phyloP scores from a whole-genome alignment of 2,329 filamentous ascomycete species.

The Pseudogymnoascus sp. region DNA sequence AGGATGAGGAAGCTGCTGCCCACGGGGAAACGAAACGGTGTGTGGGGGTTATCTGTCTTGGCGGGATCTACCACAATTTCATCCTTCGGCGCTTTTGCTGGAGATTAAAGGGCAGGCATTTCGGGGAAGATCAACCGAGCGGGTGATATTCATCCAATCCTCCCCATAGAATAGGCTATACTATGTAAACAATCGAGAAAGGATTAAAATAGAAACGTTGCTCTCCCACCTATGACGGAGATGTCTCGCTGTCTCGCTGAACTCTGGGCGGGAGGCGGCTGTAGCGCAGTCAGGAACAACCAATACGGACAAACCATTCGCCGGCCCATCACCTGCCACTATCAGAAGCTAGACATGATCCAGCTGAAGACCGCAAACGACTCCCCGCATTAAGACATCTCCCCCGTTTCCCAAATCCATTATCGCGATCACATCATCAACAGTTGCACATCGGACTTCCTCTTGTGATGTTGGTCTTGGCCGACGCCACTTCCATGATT shows the following conservation, averaged over 20 bases:
- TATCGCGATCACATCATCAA: slow-evolving; percentile 1
- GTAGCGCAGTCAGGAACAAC: not conserved
- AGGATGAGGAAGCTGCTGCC: not conserved
- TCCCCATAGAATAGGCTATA: not conserved
- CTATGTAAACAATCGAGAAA: not conserved
- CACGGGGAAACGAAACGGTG: not conserved
- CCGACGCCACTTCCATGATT: not conserved
- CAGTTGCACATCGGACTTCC: not conserved
- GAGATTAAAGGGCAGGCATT: not conserved
- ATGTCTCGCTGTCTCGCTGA: not conserved
- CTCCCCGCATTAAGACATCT: not conserved
- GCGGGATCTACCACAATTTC: not conserved
- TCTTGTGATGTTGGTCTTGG: not conserved
- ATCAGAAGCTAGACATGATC: not conserved
- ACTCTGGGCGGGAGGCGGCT: not conserved
- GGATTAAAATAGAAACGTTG: not conserved
- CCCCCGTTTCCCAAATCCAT: not conserved
- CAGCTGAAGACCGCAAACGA: not conserved
- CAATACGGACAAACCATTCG: not conserved
- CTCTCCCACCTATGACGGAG: not conserved
- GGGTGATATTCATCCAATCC: not conserved
- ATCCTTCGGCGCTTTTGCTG: not conserved
- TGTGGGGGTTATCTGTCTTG: not conserved
- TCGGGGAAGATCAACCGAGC: not conserved
- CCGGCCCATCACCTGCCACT: not conserved